Evolutionary conservation across 2,329 filamentous ascomycete species (phyloP).

Genomic region (Xylaria sp.): DNA sequence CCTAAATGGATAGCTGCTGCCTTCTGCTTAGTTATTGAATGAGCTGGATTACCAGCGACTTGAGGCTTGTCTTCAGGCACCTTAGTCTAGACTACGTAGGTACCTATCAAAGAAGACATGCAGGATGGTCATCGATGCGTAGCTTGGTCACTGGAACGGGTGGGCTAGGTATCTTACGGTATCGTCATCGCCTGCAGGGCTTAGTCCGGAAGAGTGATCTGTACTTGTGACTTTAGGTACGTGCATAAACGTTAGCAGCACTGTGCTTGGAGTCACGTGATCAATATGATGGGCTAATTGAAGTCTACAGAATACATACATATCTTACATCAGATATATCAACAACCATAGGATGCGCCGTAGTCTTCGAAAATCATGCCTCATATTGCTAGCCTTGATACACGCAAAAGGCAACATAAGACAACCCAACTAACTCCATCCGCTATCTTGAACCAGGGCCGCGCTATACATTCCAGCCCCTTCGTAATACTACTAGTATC

Average conservation of each 20-base stretch:
- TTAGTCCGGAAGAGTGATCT: neutral
- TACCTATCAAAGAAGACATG: neutral
- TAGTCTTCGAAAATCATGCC: neutral
- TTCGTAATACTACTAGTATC: neutral
- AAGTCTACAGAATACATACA: no score
- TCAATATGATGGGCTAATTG: no score
- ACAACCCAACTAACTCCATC: neutral
- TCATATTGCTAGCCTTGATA: neutral
- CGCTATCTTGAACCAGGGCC: neutral
- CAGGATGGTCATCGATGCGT: neutral
- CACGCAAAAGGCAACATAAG: neutral
- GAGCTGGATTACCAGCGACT: neutral
- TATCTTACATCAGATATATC: neutral
- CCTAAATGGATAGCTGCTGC: slow-evolving; percentile 9
- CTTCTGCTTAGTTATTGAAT: slow-evolving; percentile 9
- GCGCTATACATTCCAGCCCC: neutral
- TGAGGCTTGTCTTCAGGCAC: neutral
- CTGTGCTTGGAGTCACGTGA: no score
- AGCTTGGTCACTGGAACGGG: slow-evolving; percentile 22
- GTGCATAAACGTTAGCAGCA: neutral
- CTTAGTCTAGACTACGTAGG: neutral
- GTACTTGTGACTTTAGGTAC: neutral
- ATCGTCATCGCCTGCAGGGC: slow-evolving; percentile 35
- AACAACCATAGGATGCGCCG: neutral
- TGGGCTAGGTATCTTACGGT: slow-evolving; percentile 9